phyloP scores from a whole-genome alignment of 768 basidiomycete species.

The Amanita rubescens region DNA sequence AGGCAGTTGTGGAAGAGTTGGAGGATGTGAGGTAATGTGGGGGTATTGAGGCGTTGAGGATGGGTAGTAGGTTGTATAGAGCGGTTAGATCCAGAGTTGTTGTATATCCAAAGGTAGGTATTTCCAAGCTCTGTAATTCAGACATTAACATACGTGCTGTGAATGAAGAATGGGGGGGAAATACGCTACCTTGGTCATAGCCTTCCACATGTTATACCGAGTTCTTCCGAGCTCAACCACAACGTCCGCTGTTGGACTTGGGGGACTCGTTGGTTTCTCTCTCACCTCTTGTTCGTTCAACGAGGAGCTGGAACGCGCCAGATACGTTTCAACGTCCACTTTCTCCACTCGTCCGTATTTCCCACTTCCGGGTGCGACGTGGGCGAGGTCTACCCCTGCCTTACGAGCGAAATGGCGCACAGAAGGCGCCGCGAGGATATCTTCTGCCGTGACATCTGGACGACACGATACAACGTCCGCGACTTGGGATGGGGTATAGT shows the following conservation, averaged over 20 bases:
- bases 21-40: conserved; percentile 34
- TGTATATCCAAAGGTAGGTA: conserved; percentile 75
- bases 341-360: conserved; percentile 71
- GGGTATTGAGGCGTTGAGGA: conserved; percentile 58
- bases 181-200: conserved; percentile 67
- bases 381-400: conserved; percentile 50
- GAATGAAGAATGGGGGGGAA: neutral
- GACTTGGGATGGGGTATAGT: conserved; percentile 17
- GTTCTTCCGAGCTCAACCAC: conserved; percentile 71
- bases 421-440: conserved; percentile 66
- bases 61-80: conserved; percentile 3
- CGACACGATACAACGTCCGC: conserved; percentile 7
- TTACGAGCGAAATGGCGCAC: conserved; percentile 72
- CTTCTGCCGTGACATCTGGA: conserved; percentile 11
- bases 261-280: neutral
- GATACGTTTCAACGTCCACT: conserved; percentile 59
- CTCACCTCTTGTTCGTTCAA: neutral
- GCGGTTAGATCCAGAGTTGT: neutral
- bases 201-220: conserved; percentile 82
- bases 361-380: conserved; percentile 61
- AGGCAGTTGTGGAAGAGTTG: conserved; percentile 8
- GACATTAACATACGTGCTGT: neutral
- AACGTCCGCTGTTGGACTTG: conserved; percentile 31
- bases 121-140: conserved; percentile 59
- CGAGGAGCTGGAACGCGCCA: conserved; percentile 20